Base-by-base conservation (phyloP, 306 rosid species). In the Castanea crenata region DNA sequence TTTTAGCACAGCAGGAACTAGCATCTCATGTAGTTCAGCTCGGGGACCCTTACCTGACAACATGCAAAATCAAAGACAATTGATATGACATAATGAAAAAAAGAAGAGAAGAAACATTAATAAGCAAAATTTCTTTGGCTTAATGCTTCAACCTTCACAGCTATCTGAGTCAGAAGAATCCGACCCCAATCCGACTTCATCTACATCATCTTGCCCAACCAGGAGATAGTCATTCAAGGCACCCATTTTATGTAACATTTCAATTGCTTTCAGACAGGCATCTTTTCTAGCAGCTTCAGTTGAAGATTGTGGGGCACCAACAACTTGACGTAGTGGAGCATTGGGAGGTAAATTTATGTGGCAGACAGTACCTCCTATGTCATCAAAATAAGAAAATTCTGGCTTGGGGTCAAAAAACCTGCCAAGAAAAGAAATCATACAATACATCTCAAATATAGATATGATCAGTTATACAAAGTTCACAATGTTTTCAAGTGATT, bases 381-480 rank as follows among this genome's bases (percentile, higher is more conserved):
- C 97, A 83, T 93, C 94, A 25, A 80, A 87, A 85, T 78, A 95
- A 86, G 44, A 90, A 72, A 90, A 91, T 12, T 21, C 84, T 75
- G 99, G 98, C 79, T 80, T 91, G 77, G 99, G 99, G 35, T 87
- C 85, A 73, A 91, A 95, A 78, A n/a, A 91, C 95, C 99, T 94
- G 86, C 76, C 83, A 67, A 76, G 75, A 80, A 84, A 67, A 76
- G 75, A 80, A 83, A 6, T 84, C 81, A 57, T 65, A 12, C 69
- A 75, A 57, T 72, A 81, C 54, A 77, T 70, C 73, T 55, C 49
- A 71, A 68, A 82, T 59, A 81, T 38, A 68, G 46, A 58, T 32
- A 55, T 75, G 46, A 69, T 55, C 56, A 78, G 34, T 71, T 5
- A 49, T 13, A 15, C 3, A 61, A 81, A 69, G 81, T 80, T 70